A percentile compares a stretch with the other conserved stretches of the same genome.
Evolutionary conservation across 371 early-diverging fungal genomes (phyloP).

Genomic region (Mucor mucedo): DNA sequence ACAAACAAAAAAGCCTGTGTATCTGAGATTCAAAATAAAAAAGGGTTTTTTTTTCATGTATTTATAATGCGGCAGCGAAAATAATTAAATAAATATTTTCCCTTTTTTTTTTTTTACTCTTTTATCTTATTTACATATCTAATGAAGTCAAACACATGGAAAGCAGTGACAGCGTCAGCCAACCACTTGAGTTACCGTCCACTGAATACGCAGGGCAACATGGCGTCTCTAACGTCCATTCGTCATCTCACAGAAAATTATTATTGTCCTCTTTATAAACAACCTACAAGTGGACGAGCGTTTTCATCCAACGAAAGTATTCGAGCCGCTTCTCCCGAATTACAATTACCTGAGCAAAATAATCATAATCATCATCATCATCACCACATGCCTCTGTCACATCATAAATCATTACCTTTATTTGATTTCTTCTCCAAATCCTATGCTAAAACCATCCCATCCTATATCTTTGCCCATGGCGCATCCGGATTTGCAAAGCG

Average conservation of each 20-base stretch:
- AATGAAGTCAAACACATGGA: slow-evolving; percentile 26
- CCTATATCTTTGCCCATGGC: slow-evolving; percentile 70
- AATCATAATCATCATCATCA: background rate
- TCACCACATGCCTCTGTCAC: background rate
- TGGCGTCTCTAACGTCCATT: slow-evolving; percentile 2
- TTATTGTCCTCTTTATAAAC: slow-evolving; percentile 15
- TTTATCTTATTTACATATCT: background rate
- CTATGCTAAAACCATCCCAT: slow-evolving; percentile 38
- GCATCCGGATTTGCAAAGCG: slow-evolving; percentile 79
- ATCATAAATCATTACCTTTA: slow-evolving; percentile 24
- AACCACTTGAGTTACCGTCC: slow-evolving; percentile 14
- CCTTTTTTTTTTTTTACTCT: background rate
- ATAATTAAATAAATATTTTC: background rate
- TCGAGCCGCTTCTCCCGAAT: background rate
- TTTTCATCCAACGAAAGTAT: background rate
- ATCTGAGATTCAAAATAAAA: background rate
- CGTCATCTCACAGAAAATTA: slow-evolving; percentile 2
- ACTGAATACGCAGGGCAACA: background rate
- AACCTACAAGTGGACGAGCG: slow-evolving; percentile 1
- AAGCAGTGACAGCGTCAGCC: background rate
- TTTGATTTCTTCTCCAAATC: slow-evolving; percentile 31
- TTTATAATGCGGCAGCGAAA: background rate
- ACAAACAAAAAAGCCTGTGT: background rate
- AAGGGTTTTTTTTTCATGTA: background rate
- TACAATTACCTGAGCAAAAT: slow-evolving; percentile 2